Percentiles rank a stretch among this genome's conserved stretches.
Evolutionary conservation across 257 asterid genomes (phyloP).

Genomic region (Pogostemon cablin): DNA sequence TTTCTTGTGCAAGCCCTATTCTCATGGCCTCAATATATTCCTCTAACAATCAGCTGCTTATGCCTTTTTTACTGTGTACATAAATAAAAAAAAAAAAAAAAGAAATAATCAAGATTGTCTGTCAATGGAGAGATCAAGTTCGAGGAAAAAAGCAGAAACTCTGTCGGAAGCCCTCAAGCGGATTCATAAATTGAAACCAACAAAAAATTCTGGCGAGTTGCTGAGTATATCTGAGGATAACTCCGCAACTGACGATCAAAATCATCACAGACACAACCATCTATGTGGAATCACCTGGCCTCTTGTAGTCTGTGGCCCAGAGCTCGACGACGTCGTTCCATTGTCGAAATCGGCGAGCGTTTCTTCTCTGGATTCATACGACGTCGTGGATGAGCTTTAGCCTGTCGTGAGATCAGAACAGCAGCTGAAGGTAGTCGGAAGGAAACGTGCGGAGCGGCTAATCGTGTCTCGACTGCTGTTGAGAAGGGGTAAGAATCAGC

Average conservation of each 20-base stretch:
- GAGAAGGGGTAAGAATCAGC: not conserved
- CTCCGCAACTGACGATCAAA: not conserved
- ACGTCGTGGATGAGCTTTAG: not conserved
- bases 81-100: no score
- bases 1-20: no score
- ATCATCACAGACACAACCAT: not conserved
- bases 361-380: not conserved
- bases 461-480: conserved; percentile 8
- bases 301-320: not conserved
- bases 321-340: not conserved
- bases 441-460: not conserved
- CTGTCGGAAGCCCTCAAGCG: not conserved
- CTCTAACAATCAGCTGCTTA: no score
- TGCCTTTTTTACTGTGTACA: no score
- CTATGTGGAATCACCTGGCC: not conserved
- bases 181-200: not conserved
- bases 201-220: not conserved
- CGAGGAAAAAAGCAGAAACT: not conserved
- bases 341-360: not conserved
- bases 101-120: no score
- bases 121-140: not conserved
- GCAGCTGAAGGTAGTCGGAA: not conserved
- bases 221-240: not conserved
- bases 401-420: not conserved
- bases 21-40: no score